Evolutionary conservation across 164 flowering plant genomes (phyloP), one percentile per base, ranked within the genome.

Genomic region (Santalum album): DNA sequence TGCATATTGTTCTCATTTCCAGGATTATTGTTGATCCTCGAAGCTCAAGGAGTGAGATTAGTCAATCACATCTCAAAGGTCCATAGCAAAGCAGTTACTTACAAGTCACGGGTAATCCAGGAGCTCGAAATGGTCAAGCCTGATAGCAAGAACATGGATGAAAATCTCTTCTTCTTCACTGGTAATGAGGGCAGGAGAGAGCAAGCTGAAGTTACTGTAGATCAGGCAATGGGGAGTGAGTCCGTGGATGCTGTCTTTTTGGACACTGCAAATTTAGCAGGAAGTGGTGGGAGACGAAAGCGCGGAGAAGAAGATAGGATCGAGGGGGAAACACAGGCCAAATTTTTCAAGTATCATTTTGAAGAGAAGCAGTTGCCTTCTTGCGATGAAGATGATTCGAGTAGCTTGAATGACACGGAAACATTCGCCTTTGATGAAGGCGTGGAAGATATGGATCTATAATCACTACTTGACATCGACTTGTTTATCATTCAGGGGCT

Each of bases 11-110:
- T 56, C 19, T 21, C 15, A 22, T 54, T 44, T 57, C 2, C 62
- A 75, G 79, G 59, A 50, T 75, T 74, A 74, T 56, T 72, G 1
- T 61, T 69, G 4, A 27, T 45, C 53, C 63, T 65, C 34, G 72
- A 72, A 62, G 69, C 64, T 27, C 66, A 57, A 56, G 76, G 75
- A 16, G 18, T 62, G 11, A 61, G 45, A 40, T 52, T 75, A 57
- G 64, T 72, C 43, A 69, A 72, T 34, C 40, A 61, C 38, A 36
- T 53, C 25, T 51, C 51, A 12, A 39, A 53, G 27, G 27, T 53
- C 44, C 65, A 51, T 34, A 57, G 60, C 14, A 69, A 55, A 62
- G 68, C 64, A 15, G 47, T 62, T 6, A 11, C 50, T 10, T 64
- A 34, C 54, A 64, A 58, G 21, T 60, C 65, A 9, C 62, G 44